Percentiles rank a stretch among this genome's conserved stretches.
Conservation (phyloP, 176 grass and related monocot species). For the Bromus sterilis region DNA sequence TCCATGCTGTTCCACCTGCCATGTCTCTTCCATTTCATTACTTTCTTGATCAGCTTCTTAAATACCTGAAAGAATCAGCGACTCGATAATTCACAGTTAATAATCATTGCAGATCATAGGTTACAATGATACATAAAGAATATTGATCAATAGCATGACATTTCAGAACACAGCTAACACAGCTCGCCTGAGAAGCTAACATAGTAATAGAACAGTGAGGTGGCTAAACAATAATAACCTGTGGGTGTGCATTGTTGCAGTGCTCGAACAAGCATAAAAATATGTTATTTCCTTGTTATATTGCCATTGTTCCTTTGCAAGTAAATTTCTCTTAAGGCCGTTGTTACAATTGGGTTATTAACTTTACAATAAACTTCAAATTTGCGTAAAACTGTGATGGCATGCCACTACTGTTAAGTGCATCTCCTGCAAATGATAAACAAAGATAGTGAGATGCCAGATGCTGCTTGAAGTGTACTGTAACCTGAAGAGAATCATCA, state of each 20-base stretch:
- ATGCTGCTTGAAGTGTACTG: not conserved
- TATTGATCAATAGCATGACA: not conserved
- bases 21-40: constrained; percentile 19
- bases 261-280: not conserved
- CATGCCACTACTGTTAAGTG: not conserved
- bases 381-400: constrained; percentile 6
- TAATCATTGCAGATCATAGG: not conserved
- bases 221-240: not conserved
- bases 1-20: not conserved
- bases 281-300: not conserved
- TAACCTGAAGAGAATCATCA: constrained; percentile 11
- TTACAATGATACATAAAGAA: not conserved
- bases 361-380: constrained; percentile 3
- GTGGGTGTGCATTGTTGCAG: not conserved
- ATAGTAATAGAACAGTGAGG: not conserved
- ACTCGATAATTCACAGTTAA: not conserved
- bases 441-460: not conserved
- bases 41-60: constrained; percentile 24
- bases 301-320: not conserved
- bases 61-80: constrained; percentile 27
- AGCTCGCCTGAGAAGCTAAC: not conserved
- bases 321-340: not conserved
- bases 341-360: not conserved
- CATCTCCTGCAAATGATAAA: constrained; percentile 25
- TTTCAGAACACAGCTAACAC: not conserved